phyloP scores from a whole-genome alignment of 495 filamentous ascomycete species.

The Neurospora africana region DNA sequence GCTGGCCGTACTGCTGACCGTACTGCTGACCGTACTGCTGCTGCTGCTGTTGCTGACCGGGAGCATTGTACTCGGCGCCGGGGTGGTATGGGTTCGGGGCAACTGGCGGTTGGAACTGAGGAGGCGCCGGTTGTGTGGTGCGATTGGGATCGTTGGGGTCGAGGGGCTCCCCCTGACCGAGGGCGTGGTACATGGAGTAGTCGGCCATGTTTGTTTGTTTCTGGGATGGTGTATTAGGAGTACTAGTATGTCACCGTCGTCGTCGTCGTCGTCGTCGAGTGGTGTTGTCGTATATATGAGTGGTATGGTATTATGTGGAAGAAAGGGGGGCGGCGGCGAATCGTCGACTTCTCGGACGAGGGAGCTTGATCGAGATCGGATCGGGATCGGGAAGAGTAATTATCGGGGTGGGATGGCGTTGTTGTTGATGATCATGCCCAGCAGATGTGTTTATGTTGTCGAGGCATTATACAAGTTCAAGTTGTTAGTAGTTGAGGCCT shows the following conservation, averaged over 20 bases:
- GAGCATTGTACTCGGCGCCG: slow-evolving; percentile 34
- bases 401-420: background rate
- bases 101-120: slow-evolving; percentile 44
- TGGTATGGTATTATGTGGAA: background rate
- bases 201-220: slow-evolving; percentile 54
- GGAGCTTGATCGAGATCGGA: background rate
- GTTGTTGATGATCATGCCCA: slow-evolving; percentile 1
- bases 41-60: slow-evolving; percentile 10
- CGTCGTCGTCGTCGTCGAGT: background rate
- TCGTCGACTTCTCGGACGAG: background rate
- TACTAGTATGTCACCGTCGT: slow-evolving; percentile 1
- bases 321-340: background rate
- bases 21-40: slow-evolving; percentile 15
- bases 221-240: background rate
- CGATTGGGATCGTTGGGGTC: slow-evolving; percentile 55
- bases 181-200: slow-evolving; percentile 65
- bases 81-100: slow-evolving; percentile 52
- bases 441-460: background rate
- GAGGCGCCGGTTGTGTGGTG: slow-evolving; percentile 44
- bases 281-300: background rate
- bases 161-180: slow-evolving; percentile 49
- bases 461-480: background rate
- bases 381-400: background rate
- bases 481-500: background rate
- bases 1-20: slow-evolving; percentile 23